Evolutionary conservation across 176 grass and related monocot species (phyloP).

Genomic region (Aechmea fasciata): DNA sequence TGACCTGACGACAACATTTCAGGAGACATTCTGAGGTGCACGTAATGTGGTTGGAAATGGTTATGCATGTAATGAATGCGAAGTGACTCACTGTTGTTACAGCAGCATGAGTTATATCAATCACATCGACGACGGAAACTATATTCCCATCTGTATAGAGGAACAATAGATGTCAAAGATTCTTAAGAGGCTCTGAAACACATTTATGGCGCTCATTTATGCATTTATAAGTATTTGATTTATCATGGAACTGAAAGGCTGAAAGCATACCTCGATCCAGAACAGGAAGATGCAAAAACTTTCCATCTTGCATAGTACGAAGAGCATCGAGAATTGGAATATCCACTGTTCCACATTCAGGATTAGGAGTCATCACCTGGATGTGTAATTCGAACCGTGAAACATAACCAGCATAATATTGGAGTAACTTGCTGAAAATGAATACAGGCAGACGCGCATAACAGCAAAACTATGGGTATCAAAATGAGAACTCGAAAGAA

Average conservation of each 20-base stretch:
- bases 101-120: constrained; percentile 52
- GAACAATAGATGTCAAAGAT: constrained; percentile 4
- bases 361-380: constrained; percentile 69
- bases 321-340: constrained; percentile 71
- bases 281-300: constrained; percentile 76
- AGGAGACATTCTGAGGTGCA: background rate
- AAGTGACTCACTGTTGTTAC: constrained; percentile 38
- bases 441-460: background rate
- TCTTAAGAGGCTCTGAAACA: background rate
- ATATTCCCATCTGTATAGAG: constrained; percentile 43
- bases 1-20: background rate
- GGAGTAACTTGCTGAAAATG: background rate
- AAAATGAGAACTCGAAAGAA: no score
- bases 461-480: no score
- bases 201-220: background rate
- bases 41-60: background rate
- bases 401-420: background rate
- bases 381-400: background rate
- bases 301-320: constrained; percentile 58
- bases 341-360: constrained; percentile 59
- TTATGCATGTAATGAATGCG: background rate
- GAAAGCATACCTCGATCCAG: constrained; percentile 31
- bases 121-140: constrained; percentile 55
- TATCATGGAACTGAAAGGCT: background rate
- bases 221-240: background rate